phyloP scores from a whole-genome alignment of 768 basidiomycete species.

The Kwoniella newhampshirensis region DNA sequence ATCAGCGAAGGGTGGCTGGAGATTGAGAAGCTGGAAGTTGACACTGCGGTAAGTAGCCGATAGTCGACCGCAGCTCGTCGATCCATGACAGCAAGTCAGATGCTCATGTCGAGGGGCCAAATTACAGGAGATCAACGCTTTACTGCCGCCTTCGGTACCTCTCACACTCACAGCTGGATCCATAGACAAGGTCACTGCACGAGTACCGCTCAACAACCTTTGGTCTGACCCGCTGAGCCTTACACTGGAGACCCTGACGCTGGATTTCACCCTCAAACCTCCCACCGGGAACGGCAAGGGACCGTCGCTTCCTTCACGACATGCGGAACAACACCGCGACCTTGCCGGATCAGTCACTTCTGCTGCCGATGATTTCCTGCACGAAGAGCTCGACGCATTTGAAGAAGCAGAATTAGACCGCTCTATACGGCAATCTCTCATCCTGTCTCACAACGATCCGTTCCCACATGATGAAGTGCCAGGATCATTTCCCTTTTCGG shows the following conservation, averaged over 20 bases:
- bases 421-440: constrained; percentile 62
- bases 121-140: constrained; percentile 75
- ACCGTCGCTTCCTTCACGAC: constrained; percentile 8
- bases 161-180: constrained; percentile 68
- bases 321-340: constrained; percentile 47
- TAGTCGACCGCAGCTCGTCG: too few relatives aligned
- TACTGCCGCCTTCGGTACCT: constrained; percentile 64
- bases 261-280: constrained; percentile 31
- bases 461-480: constrained; percentile 35
- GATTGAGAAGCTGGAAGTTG: constrained; percentile 76
- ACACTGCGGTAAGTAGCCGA: constrained; percentile 69
- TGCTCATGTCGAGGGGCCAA: too few relatives aligned
- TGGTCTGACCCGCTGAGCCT: constrained; percentile 46
- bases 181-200: constrained; percentile 71
- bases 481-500: constrained; percentile 35
- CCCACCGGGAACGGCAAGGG: constrained; percentile 44
- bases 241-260: constrained; percentile 38
- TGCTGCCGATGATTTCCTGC: constrained; percentile 82
- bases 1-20: constrained; percentile 88
- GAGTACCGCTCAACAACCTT: constrained; percentile 61
- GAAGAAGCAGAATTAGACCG: constrained; percentile 72
- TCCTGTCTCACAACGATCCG: constrained; percentile 36
- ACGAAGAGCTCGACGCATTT: constrained; percentile 70
- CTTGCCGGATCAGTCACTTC: constrained; percentile 76
- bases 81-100: too few relatives aligned